Conservation (phyloP, 1,139 yeast species). For the Geotrichum fermentans region DNA sequence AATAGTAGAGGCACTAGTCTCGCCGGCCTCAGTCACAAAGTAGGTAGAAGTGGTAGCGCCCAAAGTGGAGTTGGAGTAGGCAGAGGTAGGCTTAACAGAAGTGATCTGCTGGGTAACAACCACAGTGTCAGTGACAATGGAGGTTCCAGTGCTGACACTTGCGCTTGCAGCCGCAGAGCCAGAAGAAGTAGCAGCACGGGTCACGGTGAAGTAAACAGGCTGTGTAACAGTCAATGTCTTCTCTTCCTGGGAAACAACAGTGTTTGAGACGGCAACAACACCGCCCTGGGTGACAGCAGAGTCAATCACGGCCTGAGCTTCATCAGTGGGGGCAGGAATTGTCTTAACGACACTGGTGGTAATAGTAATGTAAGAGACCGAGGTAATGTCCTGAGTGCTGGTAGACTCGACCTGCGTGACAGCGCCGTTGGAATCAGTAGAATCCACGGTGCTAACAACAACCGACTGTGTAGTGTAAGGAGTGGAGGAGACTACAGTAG, state of each 20-base stretch:
- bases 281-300: constrained; percentile 13
- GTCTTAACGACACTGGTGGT: constrained; percentile 5
- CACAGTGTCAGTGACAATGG: constrained; percentile 12
- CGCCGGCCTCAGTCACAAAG: background rate
- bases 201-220: constrained; percentile 7
- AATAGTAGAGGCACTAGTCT: background rate
- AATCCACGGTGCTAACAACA: background rate
- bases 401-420: background rate
- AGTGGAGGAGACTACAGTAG: background rate
- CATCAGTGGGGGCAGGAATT: constrained; percentile 3
- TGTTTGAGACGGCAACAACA: constrained; percentile 7
- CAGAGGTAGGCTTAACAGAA: background rate
- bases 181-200: constrained; percentile 5
- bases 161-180: background rate
- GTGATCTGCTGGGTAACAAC: constrained; percentile 8
- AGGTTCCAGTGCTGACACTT: background rate
- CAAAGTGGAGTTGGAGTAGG: background rate
- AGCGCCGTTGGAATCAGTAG: constrained; percentile 7
- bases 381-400: constrained; percentile 5
- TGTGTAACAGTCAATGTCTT: constrained; percentile 16
- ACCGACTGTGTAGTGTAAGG: constrained; percentile 3
- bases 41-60: constrained; percentile 1
- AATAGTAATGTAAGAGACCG: constrained; percentile 9
- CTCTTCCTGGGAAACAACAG: constrained; percentile 4
- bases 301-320: constrained; percentile 10